Evolutionary conservation across 257 asterid genomes (phyloP), one percentile per base, ranked within the genome.

Genomic region (Solanum tarapatanum): DNA sequence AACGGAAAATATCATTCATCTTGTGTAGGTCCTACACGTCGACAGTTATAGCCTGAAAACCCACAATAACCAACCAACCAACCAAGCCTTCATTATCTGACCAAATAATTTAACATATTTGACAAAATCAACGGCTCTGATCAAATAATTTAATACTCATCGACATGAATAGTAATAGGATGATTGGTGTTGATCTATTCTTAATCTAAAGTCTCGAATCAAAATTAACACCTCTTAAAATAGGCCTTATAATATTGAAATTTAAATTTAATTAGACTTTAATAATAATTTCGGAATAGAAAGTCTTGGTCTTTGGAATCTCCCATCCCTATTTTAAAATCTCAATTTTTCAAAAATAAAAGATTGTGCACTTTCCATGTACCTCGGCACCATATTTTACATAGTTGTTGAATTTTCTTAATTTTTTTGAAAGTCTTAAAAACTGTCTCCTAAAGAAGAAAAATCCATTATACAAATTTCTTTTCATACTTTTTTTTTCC

Each of bases 271-370:
- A 2, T 55, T 19, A 19, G 1, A 58, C 4, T 62, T 62, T 9
- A 62, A 2, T 62, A 62, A 0, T 10, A 23, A 23, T 62, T 0
- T 1, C 3, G 1, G 8, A 5, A n/a, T 0, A n/a, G 9, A 1
- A 64, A 11, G 30, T 2, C 16, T 41, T 7, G 7, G 28, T n/a
- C 62, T 14, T 72, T 13, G 5, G 21, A 24, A 24, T 4, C 64
- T 39, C 19, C 37, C 3, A 17, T 26, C 24, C 14, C 0, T 79
- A 79, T 41, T 79, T 26, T 28, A 0, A 28, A 77, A 28, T 14
- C 0, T 48, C 14, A 26, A 82, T 26, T 45, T 45, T 45, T 28
- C 37, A 48, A 80, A 45, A 43, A 43, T 5, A 80, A 45, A 43
- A 79, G 7, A 12, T 11, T 2, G 33, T 45, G 66, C 66, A 80